Percentiles rank a stretch among this genome's conserved stretches.
These are phyloP conservation scores for Candida broadrunensis DNA, from an alignment of 805 yeast species.

Conservation along the genomic window DNA sequence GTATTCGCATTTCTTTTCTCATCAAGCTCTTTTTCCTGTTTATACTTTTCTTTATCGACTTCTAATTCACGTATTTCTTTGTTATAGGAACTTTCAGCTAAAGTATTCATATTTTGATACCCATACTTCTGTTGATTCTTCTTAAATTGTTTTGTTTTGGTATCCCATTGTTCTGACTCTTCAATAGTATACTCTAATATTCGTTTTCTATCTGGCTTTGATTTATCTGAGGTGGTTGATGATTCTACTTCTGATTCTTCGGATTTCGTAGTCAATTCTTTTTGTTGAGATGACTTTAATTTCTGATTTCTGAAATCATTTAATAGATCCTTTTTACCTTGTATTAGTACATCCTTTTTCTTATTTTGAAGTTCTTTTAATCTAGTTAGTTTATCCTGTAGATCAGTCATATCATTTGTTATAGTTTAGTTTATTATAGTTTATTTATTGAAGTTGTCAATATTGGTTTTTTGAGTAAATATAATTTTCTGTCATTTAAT, in stretches of 20 bases:
- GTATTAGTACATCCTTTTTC: background rate
- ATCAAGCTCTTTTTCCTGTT: conserved; percentile 29
- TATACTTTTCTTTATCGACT: conserved; percentile 41
- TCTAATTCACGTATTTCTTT: conserved; percentile 44
- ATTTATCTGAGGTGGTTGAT: background rate
- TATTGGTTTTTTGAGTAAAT: too few relatives aligned
- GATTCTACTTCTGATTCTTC: background rate
- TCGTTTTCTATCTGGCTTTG: background rate
- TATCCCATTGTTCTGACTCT: conserved; percentile 64
- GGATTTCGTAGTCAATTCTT: background rate
- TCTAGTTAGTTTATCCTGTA: conserved; percentile 34
- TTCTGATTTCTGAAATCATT: background rate
- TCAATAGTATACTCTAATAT: conserved; percentile 44
- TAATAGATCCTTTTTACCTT: background rate
- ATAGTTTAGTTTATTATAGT: too few relatives aligned
- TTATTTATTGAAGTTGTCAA: too few relatives aligned
- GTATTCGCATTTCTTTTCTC: conserved; percentile 7
- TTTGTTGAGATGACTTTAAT: background rate
- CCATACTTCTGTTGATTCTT: conserved; percentile 30
- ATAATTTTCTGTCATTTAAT: too few relatives aligned
- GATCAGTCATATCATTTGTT: too few relatives aligned
- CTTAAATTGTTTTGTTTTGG: conserved; percentile 26
- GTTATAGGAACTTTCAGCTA: conserved; percentile 61
- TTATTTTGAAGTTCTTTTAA: conserved; percentile 24
- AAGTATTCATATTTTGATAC: conserved; percentile 46